Evolutionary conservation across 305 asterid genomes (phyloP).

Genomic region (Fraxinus angustifolia): DNA sequence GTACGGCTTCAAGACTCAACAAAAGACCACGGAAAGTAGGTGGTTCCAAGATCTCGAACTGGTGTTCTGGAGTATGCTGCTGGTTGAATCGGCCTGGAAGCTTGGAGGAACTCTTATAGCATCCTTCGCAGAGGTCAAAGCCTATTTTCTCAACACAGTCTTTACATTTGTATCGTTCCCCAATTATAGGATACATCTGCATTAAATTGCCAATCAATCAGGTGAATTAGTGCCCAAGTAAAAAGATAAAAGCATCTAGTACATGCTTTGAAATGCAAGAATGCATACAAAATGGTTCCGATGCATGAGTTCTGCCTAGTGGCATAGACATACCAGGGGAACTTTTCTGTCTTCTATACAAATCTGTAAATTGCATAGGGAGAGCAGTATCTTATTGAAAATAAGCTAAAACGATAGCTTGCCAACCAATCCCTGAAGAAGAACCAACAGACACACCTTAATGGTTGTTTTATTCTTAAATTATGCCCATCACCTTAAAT

Average conservation of each 20-base stretch:
- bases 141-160: conserved; percentile 61
- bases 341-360: neutral
- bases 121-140: conserved; percentile 64
- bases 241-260: neutral
- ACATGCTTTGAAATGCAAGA: neutral
- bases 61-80: conserved; percentile 69
- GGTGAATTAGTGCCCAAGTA: neutral
- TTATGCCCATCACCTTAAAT: neutral
- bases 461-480: neutral
- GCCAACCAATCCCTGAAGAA: neutral
- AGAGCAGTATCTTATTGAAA: neutral
- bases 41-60: conserved; percentile 36
- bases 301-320: neutral
- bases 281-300: neutral
- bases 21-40: neutral
- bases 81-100: conserved; percentile 80
- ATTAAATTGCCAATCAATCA: neutral
- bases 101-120: conserved; percentile 48
- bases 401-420: neutral
- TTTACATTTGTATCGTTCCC: conserved; percentile 67
- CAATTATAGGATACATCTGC: conserved; percentile 69
- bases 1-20: conserved; percentile 15
- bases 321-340: neutral
- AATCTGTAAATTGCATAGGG: neutral
- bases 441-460: neutral